These are phyloP conservation scores for Colletotrichum karsti DNA, from an alignment of 2,329 filamentous ascomycete species.

Conservation along the genomic window DNA sequence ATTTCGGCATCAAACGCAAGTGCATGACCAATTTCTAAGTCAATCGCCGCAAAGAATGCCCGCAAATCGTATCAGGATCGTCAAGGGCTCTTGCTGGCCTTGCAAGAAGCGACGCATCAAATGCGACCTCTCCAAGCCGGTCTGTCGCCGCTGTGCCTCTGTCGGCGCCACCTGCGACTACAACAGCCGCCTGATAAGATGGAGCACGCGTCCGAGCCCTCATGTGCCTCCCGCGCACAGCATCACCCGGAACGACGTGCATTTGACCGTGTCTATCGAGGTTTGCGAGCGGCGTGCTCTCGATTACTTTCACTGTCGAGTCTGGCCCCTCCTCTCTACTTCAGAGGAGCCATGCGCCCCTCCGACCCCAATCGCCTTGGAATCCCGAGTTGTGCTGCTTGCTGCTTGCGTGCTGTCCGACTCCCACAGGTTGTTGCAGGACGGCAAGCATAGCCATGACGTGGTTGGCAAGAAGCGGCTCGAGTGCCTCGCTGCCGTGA, in stretches of 20 bases:
- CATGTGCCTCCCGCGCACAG: slow-evolving; percentile 35
- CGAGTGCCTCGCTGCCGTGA: slow-evolving; percentile 40
- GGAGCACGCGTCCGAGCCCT: slow-evolving; percentile 47
- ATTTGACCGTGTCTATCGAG: not conserved
- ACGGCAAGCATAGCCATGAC: slow-evolving; percentile 37
- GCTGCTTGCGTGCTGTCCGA: slow-evolving; percentile 41
- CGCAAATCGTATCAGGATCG: slow-evolving; percentile 31
- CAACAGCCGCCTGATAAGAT: slow-evolving; percentile 48
- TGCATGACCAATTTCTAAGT: not conserved
- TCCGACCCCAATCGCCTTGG: slow-evolving; percentile 38
- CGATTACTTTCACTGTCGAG: slow-evolving; percentile 42
- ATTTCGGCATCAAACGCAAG: not conserved
- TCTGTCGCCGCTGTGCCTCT: slow-evolving; percentile 44
- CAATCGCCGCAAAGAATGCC: not conserved
- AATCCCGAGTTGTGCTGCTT: slow-evolving; percentile 42
- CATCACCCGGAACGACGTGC: slow-evolving; percentile 32
- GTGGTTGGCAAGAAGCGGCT: slow-evolving; percentile 28
- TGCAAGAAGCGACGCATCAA: slow-evolving; percentile 54
- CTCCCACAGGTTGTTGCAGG: slow-evolving; percentile 41
- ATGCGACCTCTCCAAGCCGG: slow-evolving; percentile 47
- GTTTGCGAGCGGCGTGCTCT: slow-evolving; percentile 37
- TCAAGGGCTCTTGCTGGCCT: slow-evolving; percentile 53
- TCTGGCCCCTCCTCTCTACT: slow-evolving; percentile 42
- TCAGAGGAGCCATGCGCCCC: slow-evolving; percentile 38
- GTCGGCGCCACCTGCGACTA: slow-evolving; percentile 39